Evolutionary conservation across 208 protist species (phyloP), one percentile per base, ranked within the genome.

Genomic region (Acanthamoeba lenticulata): DNA sequence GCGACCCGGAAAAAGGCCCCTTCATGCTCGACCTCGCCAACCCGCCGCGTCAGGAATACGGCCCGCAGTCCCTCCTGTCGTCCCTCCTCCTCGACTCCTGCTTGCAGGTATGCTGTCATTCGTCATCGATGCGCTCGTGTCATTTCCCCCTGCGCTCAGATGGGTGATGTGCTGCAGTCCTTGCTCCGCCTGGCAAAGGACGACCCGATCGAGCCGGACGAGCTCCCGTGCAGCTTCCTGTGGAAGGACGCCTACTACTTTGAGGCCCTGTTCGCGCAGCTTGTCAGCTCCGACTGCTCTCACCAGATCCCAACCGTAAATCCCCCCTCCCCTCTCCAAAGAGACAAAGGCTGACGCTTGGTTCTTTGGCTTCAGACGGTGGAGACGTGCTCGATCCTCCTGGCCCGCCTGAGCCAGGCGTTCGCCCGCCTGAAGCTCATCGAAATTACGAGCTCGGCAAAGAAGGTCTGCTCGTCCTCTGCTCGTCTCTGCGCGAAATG

Each of bases 241-340:
- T 81, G 72, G 72, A 90, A 90, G 83, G 83, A 90, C 55, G 47
- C 32, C 3, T 45, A 90, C 83, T 90, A 47, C 36, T 90, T 90
- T 45, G 32, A 67, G 45, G 42, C 40, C 24, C 36, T 90, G 24
- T 42, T 47, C 55, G 17, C 57, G 5, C 47, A 67, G 17, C 13
- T 90, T 9, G 15, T 90, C 0, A 27, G 47, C 19, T 29, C 83
- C 27, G 83, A 90, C 45, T 90, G 83, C 27, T 90, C 83, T 52
- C 49, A 62, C 17, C n/a, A 90, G 15, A 62, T 90, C 24, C 42
- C 83, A 9, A 7, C 27, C 13, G 83, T 90, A 67, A 27, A 24
- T 32, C 1, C 5, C 42, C 15, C 32, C 4, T 0, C 24, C 45
- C 15, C 79, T 52, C 45, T 9, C 27, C 27, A 21, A 24, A 3